phyloP scores from a whole-genome alignment of 2,329 filamentous ascomycete species.

The Penicillium sp. region DNA sequence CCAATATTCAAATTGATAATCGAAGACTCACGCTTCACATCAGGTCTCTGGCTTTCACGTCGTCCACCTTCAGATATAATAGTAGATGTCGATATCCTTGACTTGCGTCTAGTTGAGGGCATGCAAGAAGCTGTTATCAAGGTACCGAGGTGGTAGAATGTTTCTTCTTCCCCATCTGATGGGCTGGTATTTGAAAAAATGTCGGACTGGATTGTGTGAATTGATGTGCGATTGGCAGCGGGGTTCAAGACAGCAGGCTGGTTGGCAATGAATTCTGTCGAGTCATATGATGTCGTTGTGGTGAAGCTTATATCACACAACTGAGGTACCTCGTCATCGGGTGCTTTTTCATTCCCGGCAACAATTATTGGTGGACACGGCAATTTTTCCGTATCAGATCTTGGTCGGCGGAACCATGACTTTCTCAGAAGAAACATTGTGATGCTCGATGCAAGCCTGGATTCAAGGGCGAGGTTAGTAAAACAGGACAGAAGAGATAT shows the following conservation, averaged over 20 bases:
- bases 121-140: conserved; percentile 21
- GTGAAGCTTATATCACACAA: not conserved
- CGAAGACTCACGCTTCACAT: conserved; percentile 20
- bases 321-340: not conserved
- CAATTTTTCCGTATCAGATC: not conserved
- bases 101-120: conserved; percentile 1
- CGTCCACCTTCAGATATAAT: not conserved
- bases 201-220: not conserved
- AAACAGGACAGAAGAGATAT: not conserved
- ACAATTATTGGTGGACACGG: no score
- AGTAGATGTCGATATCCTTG: conserved; percentile 1
- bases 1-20: conserved; percentile 19
- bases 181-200: not conserved
- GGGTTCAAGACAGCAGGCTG: conserved; percentile 15
- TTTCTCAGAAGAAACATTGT: conserved; percentile 8
- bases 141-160: conserved; percentile 22
- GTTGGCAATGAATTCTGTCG: conserved; percentile 14
- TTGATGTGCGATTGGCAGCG: conserved; percentile 8
- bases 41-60: not conserved
- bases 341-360: not conserved
- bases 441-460: not conserved
- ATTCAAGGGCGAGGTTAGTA: not conserved
- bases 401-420: conserved; percentile 3
- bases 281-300: not conserved
- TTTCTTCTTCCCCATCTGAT: conserved; percentile 13